Base-by-base conservation (phyloP, 768 basidiomycete genomes). In the Dentipellis sp. region DNA sequence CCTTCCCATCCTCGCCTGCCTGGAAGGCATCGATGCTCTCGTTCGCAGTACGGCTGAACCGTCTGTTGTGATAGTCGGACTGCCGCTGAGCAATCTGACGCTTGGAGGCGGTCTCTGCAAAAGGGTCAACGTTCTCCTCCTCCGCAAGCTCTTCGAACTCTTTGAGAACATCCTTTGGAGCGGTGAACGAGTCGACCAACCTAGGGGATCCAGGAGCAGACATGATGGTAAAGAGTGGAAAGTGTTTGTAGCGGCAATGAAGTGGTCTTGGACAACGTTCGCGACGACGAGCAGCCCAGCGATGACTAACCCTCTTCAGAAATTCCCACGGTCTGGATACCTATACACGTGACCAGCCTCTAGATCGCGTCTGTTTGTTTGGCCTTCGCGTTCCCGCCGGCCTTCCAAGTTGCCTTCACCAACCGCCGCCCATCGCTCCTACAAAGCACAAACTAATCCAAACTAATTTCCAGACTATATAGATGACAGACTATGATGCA, bases 101-200 rank as follows among this genome's bases (percentile, higher is more conserved):
- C 66, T 90, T 86, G 55, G 86, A 88, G 51, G 94, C 90, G 11
- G 92, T 94, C 73, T 94, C 93, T 52, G 90, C 91, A 65, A 92
- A 92, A 19, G 90, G 91, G 68, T 94, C 91, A 66, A 89, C 70
- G 71, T 94, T 80, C 66, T 97, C 95, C 66, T 94, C 92, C 64
- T 97, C 94, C 14, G 91, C 93, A 68, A 94, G 81, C 56, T 93
- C 86, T 29, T 86, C 88, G 61, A 98, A 97, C 72, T 98, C 97
- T 69, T 92, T 81, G 40, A 98, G 79, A 53, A 98, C 77, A 57
- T 98, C 94, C 74, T 91, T 94, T 11, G 94, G 92, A 46, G 80
- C 95, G 59, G 94, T 93, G 70, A 85, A 95, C 53, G 90, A 91
- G 78, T 94, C 91, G 59, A 94, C 79, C 57, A 92, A 80, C 69